A percentile compares a stretch with the other conserved stretches of the same genome.
Conservation (phyloP, 306 rosid species). For the Pyrus pyrifolia region DNA sequence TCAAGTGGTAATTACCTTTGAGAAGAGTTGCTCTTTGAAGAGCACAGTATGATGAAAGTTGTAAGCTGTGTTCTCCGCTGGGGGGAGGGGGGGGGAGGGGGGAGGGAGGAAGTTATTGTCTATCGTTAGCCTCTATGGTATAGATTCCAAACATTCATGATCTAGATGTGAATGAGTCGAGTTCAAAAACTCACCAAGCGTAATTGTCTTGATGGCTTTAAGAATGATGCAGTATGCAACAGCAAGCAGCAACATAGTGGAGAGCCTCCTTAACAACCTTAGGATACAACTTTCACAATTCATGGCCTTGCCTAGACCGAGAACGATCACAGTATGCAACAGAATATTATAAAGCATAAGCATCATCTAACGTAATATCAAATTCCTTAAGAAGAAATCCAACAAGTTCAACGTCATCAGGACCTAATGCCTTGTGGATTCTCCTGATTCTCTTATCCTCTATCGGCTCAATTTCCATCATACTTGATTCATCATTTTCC, state of each 20-base stretch:
- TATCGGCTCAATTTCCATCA: slow-evolving; percentile 32
- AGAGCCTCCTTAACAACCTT: neutral
- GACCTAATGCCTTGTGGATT: slow-evolving; percentile 71
- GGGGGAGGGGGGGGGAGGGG: too few relatives aligned
- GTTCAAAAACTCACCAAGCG: neutral
- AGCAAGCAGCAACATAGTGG: too few relatives aligned
- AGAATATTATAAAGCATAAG: slow-evolving; percentile 70
- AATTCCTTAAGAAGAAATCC: slow-evolving; percentile 64
- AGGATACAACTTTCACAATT: neutral
- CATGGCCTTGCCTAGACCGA: slow-evolving; percentile 32
- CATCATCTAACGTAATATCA: slow-evolving; percentile 58
- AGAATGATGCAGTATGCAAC: neutral
- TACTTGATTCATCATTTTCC: slow-evolving; percentile 23
- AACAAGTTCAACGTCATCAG: slow-evolving; percentile 82
- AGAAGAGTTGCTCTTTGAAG: too few relatives aligned
- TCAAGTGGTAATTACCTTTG: too few relatives aligned
- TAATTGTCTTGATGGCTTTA: neutral
- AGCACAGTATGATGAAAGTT: too few relatives aligned
- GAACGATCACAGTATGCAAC: slow-evolving; percentile 85
- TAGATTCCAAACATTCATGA: too few relatives aligned
- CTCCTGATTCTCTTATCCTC: slow-evolving; percentile 51
- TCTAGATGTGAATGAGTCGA: too few relatives aligned
- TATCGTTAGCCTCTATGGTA: too few relatives aligned
- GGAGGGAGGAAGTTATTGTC: too few relatives aligned
- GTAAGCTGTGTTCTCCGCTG: too few relatives aligned